Conservation (phyloP, 257 asterid genomes). For the Plantago major region DNA sequence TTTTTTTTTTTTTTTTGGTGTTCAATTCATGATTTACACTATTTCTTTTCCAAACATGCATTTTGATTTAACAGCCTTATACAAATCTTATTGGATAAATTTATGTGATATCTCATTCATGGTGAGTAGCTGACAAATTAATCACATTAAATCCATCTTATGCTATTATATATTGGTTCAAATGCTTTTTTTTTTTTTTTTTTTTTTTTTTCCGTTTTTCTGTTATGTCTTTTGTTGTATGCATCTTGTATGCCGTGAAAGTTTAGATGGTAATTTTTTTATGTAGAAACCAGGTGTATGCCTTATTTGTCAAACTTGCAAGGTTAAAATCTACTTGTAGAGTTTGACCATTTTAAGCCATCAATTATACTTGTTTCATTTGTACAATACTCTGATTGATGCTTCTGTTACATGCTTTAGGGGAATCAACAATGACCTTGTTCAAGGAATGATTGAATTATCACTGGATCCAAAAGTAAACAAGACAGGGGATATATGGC, state of each 20-base stretch:
- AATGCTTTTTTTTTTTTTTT: background rate
- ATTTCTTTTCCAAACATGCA: background rate
- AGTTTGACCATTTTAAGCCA: conserved; percentile 12
- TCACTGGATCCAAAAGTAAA: conserved; percentile 71
- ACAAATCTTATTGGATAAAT: conserved; percentile 3
- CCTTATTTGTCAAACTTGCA: conserved; percentile 12
- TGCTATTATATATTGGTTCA: background rate
- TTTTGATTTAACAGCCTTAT: background rate
- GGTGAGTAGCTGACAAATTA: background rate
- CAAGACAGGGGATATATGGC: conserved; percentile 95
- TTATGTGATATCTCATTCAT: conserved; percentile 9
- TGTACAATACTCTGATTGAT: background rate
- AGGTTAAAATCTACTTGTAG: conserved; percentile 12
- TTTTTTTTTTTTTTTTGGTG: too few relatives aligned
- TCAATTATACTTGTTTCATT: background rate
- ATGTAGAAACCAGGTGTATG: background rate
- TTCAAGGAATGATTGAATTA: conserved; percentile 60
- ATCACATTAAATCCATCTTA: background rate
- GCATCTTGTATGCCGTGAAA: background rate
- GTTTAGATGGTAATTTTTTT: conserved; percentile 5
- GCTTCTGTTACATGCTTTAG: conserved; percentile 20
- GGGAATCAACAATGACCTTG: conserved; percentile 29
- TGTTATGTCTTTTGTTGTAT: background rate
- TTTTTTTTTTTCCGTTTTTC: background rate
- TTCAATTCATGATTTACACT: too few relatives aligned